Conservation (phyloP, 257 asterid genomes). For the Forsythia suspensa region DNA sequence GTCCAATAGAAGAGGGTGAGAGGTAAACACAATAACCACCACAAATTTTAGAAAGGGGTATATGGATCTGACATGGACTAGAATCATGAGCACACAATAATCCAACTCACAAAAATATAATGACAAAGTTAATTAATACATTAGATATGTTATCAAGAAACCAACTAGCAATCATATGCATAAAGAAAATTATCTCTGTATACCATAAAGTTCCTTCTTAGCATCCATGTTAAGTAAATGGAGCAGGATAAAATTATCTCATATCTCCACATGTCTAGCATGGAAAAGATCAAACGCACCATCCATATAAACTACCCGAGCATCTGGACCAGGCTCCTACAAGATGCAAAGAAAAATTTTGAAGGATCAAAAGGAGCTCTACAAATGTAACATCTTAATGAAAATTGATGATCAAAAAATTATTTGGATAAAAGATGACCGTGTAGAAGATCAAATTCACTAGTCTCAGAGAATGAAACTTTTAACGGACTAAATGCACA, state of each 20-base stretch:
- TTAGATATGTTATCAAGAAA: slow-evolving; percentile 4
- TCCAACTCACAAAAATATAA: slow-evolving; percentile 3
- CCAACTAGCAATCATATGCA: not conserved
- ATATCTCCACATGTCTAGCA: slow-evolving; percentile 99
- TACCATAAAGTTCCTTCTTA: not conserved
- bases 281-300: slow-evolving; percentile 99
- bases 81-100: not conserved
- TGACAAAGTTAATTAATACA: slow-evolving; percentile 1
- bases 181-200: not conserved
- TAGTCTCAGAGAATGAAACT: slow-evolving; percentile 5
- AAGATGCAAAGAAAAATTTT: slow-evolving; percentile 15
- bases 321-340: slow-evolving; percentile 94
- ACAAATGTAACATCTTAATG: slow-evolving; percentile 19
- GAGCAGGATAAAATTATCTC: slow-evolving; percentile 19
- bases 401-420: slow-evolving; percentile 11
- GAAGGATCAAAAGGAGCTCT: slow-evolving; percentile 18
- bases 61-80: not conserved
- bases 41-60: not conserved
- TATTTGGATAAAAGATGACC: not conserved
- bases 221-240: slow-evolving; percentile 9
- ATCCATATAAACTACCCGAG: slow-evolving; percentile 93
- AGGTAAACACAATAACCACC: not conserved
- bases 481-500: slow-evolving; percentile 11
- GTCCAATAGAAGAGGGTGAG: not conserved
- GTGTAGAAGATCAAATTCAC: slow-evolving; percentile 1